A percentile compares a stretch with the other conserved stretches of the same genome.
Conservation (phyloP, 306 rosid species). For the Castanea mollissima region DNA sequence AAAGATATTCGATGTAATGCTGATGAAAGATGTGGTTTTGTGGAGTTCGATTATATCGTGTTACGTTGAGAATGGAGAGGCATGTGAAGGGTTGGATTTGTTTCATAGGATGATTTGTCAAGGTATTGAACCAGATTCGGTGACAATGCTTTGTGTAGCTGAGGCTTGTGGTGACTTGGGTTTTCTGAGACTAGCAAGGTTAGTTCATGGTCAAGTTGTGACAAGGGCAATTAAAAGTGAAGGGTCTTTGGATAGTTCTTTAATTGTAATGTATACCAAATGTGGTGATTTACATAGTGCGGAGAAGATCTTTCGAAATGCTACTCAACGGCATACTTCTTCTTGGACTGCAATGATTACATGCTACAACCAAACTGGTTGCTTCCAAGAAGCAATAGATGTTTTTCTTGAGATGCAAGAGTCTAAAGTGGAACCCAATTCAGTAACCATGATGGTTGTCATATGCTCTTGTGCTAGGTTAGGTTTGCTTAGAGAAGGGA, state of each 20-base stretch:
- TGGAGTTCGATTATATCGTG: slow-evolving; percentile 73
- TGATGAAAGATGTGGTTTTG: slow-evolving; percentile 57
- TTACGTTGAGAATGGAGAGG: slow-evolving; percentile 58
- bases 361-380: slow-evolving; percentile 52
- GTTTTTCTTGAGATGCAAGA: slow-evolving; percentile 51
- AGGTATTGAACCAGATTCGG: slow-evolving; percentile 62
- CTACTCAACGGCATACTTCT: slow-evolving; percentile 35
- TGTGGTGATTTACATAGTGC: slow-evolving; percentile 55
- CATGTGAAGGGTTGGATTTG: slow-evolving; percentile 55
- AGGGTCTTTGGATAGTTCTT: slow-evolving; percentile 44
- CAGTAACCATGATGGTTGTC: slow-evolving; percentile 56
- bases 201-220: slow-evolving; percentile 66
- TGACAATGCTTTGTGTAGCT: slow-evolving; percentile 52
- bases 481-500: slow-evolving; percentile 64
- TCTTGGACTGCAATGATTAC: slow-evolving; percentile 85
- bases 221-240: slow-evolving; percentile 46
- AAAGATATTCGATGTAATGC: slow-evolving; percentile 73
- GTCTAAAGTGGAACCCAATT: slow-evolving; percentile 54
- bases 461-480: slow-evolving; percentile 65
- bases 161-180: slow-evolving; percentile 78
- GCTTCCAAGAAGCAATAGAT: slow-evolving; percentile 45
- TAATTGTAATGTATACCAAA: slow-evolving; percentile 69
- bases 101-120: slow-evolving; percentile 55
- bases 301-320: slow-evolving; percentile 37
- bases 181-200: slow-evolving; percentile 47